Evolutionary conservation across 352 stramenopile genomes (phyloP), one percentile per base, ranked within the genome.

Genomic region (Globisporangium iwayamae): DNA sequence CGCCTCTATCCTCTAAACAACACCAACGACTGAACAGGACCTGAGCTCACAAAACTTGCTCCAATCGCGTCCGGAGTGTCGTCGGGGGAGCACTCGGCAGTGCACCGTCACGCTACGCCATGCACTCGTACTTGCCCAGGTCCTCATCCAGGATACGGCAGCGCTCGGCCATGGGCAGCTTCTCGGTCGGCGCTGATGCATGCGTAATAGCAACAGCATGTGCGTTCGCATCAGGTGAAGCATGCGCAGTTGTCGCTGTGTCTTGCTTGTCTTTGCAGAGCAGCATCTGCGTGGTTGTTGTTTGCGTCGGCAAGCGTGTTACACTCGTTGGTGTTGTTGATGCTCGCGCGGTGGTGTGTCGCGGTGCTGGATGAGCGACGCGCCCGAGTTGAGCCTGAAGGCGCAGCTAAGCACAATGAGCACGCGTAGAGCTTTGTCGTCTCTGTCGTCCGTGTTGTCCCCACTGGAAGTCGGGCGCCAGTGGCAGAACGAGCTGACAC

Each of bases 401-500:
- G 76, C 72, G 62, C 77, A 89, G 41, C 56, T 85, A 63, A 79
- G 67, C 46, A 89, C 72, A 36, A 89, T 83, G 57, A 78, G 66
- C 30, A 59, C 20, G 34, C 52, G 18, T 70, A 68, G 22, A 77
- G 38, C n/a, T n/a, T n/a, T n/a, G n/a, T n/a, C n/a, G 1, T 39
- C 14, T 36, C 28, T 8, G 20, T 47, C 14, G 41, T 7, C 41
- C n/a, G n/a, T n/a, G n/a, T n/a, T n/a, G 41, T 20, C 28, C 2
- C 54, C 38, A 13, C 18, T 22, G 41, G 7, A 10, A 8, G 41
- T 13, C 30, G 11, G 61, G 30, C 50, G 48, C 14, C 34, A 38
- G 14, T 62, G 61, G 52, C 48, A 62, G 55, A 63, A 63, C 48
- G 47, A 36, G 25, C 25, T 28, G 52, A 6, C 46, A 20, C 13